A percentile compares a stretch with the other conserved stretches of the same genome.
Conservation (phyloP, 1,284 basidiomycete genomes). For the Anthracocystis panici-leucophaei region DNA sequence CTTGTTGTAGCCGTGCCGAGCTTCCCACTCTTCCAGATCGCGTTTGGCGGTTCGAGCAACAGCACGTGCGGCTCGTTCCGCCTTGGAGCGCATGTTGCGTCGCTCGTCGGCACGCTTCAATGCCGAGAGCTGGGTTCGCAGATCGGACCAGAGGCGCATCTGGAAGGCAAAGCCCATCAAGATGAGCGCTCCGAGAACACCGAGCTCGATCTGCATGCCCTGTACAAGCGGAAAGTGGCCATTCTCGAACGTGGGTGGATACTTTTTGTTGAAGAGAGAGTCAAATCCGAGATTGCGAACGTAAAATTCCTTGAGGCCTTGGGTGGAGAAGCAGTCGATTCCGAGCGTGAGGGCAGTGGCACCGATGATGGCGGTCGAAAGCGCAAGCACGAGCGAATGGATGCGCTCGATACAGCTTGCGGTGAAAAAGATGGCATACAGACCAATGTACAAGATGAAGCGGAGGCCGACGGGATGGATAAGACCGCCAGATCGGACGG, state of each 20-base stretch:
- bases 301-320: conserved; percentile 92
- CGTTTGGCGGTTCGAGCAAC: conserved; percentile 77
- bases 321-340: conserved; percentile 81
- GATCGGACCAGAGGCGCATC: conserved; percentile 76
- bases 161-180: conserved; percentile 84
- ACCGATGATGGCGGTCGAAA: conserved; percentile 87
- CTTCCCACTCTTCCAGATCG: conserved; percentile 88
- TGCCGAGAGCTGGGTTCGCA: conserved; percentile 81
- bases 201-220: conserved; percentile 92
- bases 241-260: conserved; percentile 46
- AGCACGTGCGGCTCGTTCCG: conserved; percentile 79
- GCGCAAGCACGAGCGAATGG: conserved; percentile 59
- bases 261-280: conserved; percentile 74
- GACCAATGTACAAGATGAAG: conserved; percentile 88
- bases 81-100: conserved; percentile 78
- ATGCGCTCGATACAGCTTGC: conserved; percentile 51
- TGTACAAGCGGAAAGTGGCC: conserved; percentile 82
- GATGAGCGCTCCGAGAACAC: conserved; percentile 80
- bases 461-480: conserved; percentile 81
- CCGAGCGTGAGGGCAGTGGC: conserved; percentile 92
- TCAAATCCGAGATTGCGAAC: conserved; percentile 91
- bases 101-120: conserved; percentile 83
- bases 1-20: conserved; percentile 76
- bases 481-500: conserved; percentile 83
- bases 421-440: conserved; percentile 47